Evolutionary conservation across 1,284 basidiomycete genomes (phyloP).

Genomic region (Irpex sp.): DNA sequence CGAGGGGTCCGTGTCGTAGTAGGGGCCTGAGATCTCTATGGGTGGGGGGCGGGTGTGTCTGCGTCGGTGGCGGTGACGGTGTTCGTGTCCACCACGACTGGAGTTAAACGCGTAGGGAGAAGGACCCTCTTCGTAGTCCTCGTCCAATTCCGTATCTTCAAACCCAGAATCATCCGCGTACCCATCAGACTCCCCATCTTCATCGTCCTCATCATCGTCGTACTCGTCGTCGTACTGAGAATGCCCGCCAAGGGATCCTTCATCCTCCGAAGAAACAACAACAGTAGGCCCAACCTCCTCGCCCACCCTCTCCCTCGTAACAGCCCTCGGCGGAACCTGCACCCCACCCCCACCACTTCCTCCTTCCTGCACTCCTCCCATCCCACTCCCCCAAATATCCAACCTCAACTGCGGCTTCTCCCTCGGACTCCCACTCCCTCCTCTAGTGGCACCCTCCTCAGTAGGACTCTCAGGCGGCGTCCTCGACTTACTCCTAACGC

Average conservation of each 20-base stretch:
- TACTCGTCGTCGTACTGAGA: slow-evolving; percentile 10
- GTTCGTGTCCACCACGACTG: background rate
- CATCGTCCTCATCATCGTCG: background rate
- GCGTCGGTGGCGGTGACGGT: background rate
- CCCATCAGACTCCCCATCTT: background rate
- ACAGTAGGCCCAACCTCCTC: background rate
- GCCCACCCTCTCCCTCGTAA: background rate
- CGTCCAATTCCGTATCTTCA: background rate
- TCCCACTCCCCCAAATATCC: background rate
- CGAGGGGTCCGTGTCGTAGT: slow-evolving; percentile 51
- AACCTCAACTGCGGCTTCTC: background rate
- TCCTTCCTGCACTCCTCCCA: background rate
- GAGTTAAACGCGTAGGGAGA: background rate
- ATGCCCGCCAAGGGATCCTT: background rate
- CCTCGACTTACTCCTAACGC: background rate
- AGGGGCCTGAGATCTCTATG: slow-evolving; percentile 58
- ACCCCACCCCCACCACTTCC: background rate
- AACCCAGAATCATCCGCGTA: background rate
- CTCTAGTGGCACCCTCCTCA: background rate
- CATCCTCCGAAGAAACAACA: background rate
- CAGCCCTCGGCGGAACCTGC: background rate
- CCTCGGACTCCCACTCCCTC: background rate
- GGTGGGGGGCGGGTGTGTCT: slow-evolving; percentile 15
- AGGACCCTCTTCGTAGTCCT: background rate
- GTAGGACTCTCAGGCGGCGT: background rate